Conservation (phyloP, 352 stramenopile species). For the Globisporangium cystogenes region DNA sequence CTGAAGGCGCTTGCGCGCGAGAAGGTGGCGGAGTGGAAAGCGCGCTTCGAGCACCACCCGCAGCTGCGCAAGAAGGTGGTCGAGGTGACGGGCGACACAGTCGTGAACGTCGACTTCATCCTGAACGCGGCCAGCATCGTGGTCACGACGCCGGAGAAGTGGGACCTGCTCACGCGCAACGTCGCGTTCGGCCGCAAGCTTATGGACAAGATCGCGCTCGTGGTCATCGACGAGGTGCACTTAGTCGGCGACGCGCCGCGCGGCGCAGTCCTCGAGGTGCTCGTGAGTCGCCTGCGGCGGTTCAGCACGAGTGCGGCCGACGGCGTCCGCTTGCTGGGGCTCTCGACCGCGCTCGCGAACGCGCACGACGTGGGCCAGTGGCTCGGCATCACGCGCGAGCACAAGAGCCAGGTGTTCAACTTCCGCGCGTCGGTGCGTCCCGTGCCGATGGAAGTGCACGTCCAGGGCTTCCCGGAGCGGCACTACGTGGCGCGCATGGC, state of each 20-base stretch:
- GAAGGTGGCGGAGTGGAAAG: constrained; percentile 96
- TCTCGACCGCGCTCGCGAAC: constrained; percentile 97
- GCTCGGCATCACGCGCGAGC: constrained; percentile 91
- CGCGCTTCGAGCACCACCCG: constrained; percentile 81
- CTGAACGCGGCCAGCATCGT: constrained; percentile 94
- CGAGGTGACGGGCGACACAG: constrained; percentile 96
- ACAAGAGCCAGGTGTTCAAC: constrained; percentile 88
- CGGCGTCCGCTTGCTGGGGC: constrained; percentile 89
- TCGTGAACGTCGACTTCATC: constrained; percentile 88
- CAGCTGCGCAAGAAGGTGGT: constrained; percentile 91
- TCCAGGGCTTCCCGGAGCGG: constrained; percentile 95
- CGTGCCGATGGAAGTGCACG: constrained; percentile 95
- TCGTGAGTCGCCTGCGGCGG: constrained; percentile 84
- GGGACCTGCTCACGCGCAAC: constrained; percentile 95
- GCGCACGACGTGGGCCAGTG: constrained; percentile 94
- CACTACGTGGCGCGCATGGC: constrained; percentile 98
- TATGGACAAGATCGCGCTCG: constrained; percentile 76
- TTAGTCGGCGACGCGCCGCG: constrained; percentile 92
- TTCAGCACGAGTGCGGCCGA: constrained; percentile 48
- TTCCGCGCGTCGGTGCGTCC: constrained; percentile 95
- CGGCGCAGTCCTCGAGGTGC: constrained; percentile 89
- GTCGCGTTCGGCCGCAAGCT: constrained; percentile 67
- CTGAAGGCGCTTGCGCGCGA: constrained; percentile 96
- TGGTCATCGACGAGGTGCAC: constrained; percentile 98
- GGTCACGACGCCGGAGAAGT: constrained; percentile 98